These are phyloP conservation scores for Aspergillus intermedius DNA, from an alignment of 2,329 filamentous ascomycete genomes.

Conservation along the genomic window DNA sequence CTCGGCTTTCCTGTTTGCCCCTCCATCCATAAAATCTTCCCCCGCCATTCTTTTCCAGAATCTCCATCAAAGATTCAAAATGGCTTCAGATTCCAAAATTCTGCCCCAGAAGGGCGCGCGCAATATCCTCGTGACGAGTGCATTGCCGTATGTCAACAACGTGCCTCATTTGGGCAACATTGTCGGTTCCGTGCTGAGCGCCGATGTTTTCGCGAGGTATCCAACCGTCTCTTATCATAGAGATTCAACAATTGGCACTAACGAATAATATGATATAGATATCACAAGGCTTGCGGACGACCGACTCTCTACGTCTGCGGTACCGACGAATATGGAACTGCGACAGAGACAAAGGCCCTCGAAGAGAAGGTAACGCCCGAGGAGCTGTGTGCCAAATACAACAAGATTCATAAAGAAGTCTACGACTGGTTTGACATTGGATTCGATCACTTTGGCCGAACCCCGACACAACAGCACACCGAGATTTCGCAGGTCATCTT, in stretches of 20 bases:
- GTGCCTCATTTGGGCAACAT: slow-evolving; percentile 84
- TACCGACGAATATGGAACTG: slow-evolving; percentile 90
- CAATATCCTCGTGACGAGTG: slow-evolving; percentile 86
- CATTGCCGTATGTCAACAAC: slow-evolving; percentile 78
- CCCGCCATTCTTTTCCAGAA: not conserved
- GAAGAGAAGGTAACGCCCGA: slow-evolving; percentile 77
- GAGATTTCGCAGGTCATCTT: slow-evolving; percentile 92
- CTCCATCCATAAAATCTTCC: not conserved
- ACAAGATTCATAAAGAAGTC: slow-evolving; percentile 79
- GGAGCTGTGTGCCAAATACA: slow-evolving; percentile 87
- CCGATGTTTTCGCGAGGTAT: slow-evolving; percentile 67
- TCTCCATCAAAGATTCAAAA: slow-evolving; percentile 1
- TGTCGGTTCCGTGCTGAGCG: slow-evolving; percentile 77
- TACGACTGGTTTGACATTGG: slow-evolving; percentile 95
- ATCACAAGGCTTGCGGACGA: slow-evolving; percentile 70
- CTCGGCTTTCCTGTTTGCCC: not conserved
- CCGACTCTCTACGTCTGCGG: slow-evolving; percentile 82
- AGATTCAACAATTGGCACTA: slow-evolving; percentile 3
- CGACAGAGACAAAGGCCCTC: slow-evolving; percentile 90
- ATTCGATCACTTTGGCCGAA: slow-evolving; percentile 93
- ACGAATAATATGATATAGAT: slow-evolving; percentile 41
- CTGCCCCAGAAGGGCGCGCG: slow-evolving; percentile 66
- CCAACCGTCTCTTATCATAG: slow-evolving; percentile 1
- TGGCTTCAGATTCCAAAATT: slow-evolving; percentile 36
- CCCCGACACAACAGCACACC: slow-evolving; percentile 81